Conservation (phyloP, 2,329 filamentous ascomycete species). For the Aspergillus sp. region DNA sequence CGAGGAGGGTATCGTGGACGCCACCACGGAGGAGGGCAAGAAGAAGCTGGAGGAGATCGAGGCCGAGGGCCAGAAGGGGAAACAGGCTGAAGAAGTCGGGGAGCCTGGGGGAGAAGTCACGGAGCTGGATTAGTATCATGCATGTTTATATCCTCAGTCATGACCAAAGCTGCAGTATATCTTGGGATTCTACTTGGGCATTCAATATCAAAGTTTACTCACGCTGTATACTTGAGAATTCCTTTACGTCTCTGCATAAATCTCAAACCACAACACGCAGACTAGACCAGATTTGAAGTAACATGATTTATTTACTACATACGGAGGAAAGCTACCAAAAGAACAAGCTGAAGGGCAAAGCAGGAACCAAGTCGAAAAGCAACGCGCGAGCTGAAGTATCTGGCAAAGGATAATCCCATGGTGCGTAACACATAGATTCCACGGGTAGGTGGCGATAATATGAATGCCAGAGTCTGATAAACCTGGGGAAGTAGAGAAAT, state of each 20-base stretch:
- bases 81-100: constrained; percentile 42
- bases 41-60: constrained; percentile 68
- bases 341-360: constrained; percentile 9
- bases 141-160: background rate
- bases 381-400: constrained; percentile 1
- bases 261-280: background rate
- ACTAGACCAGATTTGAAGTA: background rate
- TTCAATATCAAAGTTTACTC: too few relatives aligned
- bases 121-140: constrained; percentile 21
- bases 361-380: constrained; percentile 5
- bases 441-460: too few relatives aligned
- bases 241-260: too few relatives aligned
- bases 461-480: too few relatives aligned
- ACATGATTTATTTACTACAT: too few relatives aligned
- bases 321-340: constrained; percentile 9
- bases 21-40: constrained; percentile 78
- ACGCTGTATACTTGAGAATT: too few relatives aligned
- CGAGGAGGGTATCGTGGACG: constrained; percentile 89
- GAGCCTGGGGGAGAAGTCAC: constrained; percentile 43
- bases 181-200: too few relatives aligned
- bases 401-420: background rate
- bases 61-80: constrained; percentile 37
- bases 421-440: too few relatives aligned
- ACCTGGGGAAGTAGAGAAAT: constrained; percentile 6
- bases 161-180: too few relatives aligned